Base-by-base conservation (phyloP, 768 basidiomycete species). In the Lactarius akahatsu region DNA sequence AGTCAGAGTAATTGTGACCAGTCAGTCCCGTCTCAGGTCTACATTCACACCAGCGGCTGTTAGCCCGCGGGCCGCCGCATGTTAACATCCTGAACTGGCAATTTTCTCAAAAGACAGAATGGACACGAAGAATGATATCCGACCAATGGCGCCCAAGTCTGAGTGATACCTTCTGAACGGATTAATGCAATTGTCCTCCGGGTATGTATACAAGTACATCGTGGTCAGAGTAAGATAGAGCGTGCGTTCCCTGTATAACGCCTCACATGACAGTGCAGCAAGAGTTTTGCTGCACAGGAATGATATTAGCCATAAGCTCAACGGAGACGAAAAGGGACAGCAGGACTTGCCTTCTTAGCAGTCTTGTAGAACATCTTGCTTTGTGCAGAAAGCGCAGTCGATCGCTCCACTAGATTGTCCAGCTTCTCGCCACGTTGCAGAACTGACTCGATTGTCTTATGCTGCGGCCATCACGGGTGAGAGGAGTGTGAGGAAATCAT, bases 361-460 rank as follows among this genome's bases (percentile, higher is more conserved):
- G 96, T 97, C 89, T 98, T 97, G 82, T 98, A 98, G 76, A 99
- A 99, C 90, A 93, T 91, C 87, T 98, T 98, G 79, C 87, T 93
- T 79, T 95, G 93, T 18, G 86, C 80, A 45, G 94, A 93, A 63
- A 98, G 78, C 40, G 90, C 89, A 74, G 92, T 89, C 63, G 95
- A 97, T 45, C 96, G 86, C 73, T 98, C 96, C 15, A 98, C 96
- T 10, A 98, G 81, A 76, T 93, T 93, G 77, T 98, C 95, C 55
- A 99, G 82, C 79, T 94, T 95, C 84, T 98, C 96, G 54, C 97
- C 97, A 15, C 97, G 87, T 76, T 96, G 88, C 50, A 99, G 83
- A 11, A 99, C 96, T 3, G 92, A 93, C 75, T 99, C 97, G 73
- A 99, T 99, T 34, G 97, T 99, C 83, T 98, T 98, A 82, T 98